Base-by-base conservation (phyloP, 345 rosid genomes). In the Eutrema yunnanense region DNA sequence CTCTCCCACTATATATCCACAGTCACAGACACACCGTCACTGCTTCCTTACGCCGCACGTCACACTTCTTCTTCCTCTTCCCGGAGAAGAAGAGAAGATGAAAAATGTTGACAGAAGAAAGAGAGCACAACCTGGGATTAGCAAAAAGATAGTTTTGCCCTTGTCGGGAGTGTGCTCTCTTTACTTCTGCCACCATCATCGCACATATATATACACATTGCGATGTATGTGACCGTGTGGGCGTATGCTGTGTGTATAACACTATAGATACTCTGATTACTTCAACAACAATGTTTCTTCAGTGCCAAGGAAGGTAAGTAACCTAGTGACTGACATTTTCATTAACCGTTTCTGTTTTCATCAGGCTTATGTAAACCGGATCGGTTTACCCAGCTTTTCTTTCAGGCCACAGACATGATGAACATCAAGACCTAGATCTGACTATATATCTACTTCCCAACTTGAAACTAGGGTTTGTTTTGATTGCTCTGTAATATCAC, bases 51-150 rank as follows among this genome's bases (percentile, higher is more conserved):
- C 54, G 72, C 55, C 61, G 49, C 80, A 76, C 80, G 80, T 63
- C 75, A 70, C 80, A 76, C 53, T 34, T 42, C 16, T 58, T 75
- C 74, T 55, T 69, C 67, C 44, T 44, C 37, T 2, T 58, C 49
- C 4, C 3, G 44, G 60, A 40, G 79, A 63, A 63, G 61, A 49
- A 55, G 71, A 63, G 61, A 49, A 55, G 71, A 63, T 69, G 65
- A 10, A 50, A 80, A 27, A 72, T 79, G 96, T 76, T 92, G 97
- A 92, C 97, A 92, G 97, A 92, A 92, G 97, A 92, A 94, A 92
- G 96, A 77, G 93, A 84, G 96, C 91, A 89, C 97, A 89, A 77
- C 61, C 96, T 83, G 59, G 50, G 84, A 87, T 81, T 30, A 53
- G 87, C 82, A 47, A 73, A 84, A 73, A 78, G 46, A 69, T 30